Conservation (phyloP, 2,329 filamentous ascomycete genomes). For the Clonostachys sp. region DNA sequence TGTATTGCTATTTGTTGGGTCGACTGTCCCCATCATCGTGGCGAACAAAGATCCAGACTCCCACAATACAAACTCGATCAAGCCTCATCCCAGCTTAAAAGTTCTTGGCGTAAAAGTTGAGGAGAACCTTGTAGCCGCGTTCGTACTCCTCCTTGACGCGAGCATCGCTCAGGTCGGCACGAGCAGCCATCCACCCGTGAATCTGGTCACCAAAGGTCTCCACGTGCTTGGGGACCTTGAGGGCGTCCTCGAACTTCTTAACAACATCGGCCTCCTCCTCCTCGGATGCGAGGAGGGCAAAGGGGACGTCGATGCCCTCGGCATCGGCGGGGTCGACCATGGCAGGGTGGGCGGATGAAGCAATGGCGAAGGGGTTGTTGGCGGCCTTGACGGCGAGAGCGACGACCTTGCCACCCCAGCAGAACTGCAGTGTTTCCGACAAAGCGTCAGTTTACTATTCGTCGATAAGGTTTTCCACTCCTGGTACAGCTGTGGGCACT, state of each 20-base stretch:
- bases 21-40: too few species aligned
- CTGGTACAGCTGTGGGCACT: conserved; percentile 13
- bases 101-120: conserved; percentile 54
- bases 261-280: conserved; percentile 56
- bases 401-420: conserved; percentile 69
- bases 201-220: conserved; percentile 64
- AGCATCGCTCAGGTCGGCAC: conserved; percentile 51
- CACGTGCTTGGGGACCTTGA: conserved; percentile 52
- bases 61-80: too few species aligned
- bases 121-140: conserved; percentile 54
- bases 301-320: conserved; percentile 52
- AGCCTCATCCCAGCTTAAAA: conserved; percentile 14
- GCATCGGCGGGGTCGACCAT: conserved; percentile 63
- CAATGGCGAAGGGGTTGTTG: conserved; percentile 51
- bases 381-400: conserved; percentile 42
- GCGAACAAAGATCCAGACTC: too few species aligned
- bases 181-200: conserved; percentile 72
- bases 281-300: conserved; percentile 59
- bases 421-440: conserved; percentile 35
- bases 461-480: conserved; percentile 1
- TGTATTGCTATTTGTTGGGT: too few species aligned
- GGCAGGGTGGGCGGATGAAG: conserved; percentile 51
- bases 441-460: not conserved
- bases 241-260: conserved; percentile 47
- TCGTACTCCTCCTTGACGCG: conserved; percentile 57